A percentile compares a stretch with the other conserved stretches of the same genome.
Conservation (phyloP, 306 rosid species). For the Elaeagnus macrophylla region DNA sequence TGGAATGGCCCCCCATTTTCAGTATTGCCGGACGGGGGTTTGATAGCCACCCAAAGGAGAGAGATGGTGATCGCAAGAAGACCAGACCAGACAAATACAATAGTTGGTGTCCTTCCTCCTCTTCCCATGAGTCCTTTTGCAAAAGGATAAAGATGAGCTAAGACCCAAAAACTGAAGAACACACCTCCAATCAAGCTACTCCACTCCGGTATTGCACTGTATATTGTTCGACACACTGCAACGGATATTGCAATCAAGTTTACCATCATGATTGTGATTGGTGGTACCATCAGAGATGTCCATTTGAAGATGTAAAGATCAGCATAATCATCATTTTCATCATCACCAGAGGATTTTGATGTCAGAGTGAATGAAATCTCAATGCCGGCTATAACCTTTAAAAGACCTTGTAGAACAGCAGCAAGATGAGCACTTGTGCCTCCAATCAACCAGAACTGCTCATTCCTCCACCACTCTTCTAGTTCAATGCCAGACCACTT, state of each 20-base stretch:
- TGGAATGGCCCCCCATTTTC: slow-evolving; percentile 67
- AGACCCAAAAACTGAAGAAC: slow-evolving; percentile 74
- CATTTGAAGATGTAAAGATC: slow-evolving; percentile 61
- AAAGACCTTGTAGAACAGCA: slow-evolving; percentile 68
- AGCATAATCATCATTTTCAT: slow-evolving; percentile 43
- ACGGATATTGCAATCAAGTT: slow-evolving; percentile 54
- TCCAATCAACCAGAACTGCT: slow-evolving; percentile 77
- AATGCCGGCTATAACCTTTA: slow-evolving; percentile 63
- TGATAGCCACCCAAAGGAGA: slow-evolving; percentile 71
- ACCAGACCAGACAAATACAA: slow-evolving; percentile 77
- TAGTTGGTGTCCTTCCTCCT: slow-evolving; percentile 57
- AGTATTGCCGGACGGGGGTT: slow-evolving; percentile 45
- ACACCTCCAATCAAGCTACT: too few species aligned
- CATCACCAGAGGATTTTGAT: slow-evolving; percentile 57
- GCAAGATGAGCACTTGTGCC: slow-evolving; percentile 84
- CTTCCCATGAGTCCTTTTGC: slow-evolving; percentile 76
- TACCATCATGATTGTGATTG: slow-evolving; percentile 54
- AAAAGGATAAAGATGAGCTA: slow-evolving; percentile 66
- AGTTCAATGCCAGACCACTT: slow-evolving; percentile 70
- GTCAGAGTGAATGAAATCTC: slow-evolving; percentile 74
- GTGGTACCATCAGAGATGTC: slow-evolving; percentile 61
- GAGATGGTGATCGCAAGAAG: slow-evolving; percentile 61
- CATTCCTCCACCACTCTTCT: slow-evolving; percentile 84
- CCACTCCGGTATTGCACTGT: slow-evolving; percentile 42
- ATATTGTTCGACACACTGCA: slow-evolving; percentile 47